phyloP scores from a whole-genome alignment of 495 filamentous ascomycete genomes.

The Penicillium goetzii region DNA sequence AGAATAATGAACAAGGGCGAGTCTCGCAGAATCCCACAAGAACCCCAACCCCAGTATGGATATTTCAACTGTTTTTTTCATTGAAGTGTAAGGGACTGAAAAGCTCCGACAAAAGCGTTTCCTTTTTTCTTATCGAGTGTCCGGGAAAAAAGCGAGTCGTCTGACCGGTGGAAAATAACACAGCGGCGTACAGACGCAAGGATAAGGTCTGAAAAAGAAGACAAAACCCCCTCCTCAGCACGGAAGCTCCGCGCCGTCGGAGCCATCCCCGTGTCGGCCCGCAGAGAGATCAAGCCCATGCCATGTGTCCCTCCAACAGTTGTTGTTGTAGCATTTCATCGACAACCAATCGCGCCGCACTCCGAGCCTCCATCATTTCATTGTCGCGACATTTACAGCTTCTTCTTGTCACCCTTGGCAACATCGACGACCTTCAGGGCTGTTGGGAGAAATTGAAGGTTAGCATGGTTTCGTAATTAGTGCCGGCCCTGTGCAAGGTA shows the following conservation, averaged over 20 bases:
- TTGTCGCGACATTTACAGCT: slow-evolving; percentile 48
- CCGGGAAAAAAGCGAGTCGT: slow-evolving; percentile 47
- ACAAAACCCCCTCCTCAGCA: slow-evolving; percentile 9
- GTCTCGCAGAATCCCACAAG: slow-evolving; percentile 5
- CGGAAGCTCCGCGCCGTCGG: slow-evolving; percentile 15
- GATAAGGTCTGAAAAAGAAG: slow-evolving; percentile 18
- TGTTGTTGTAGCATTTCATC: slow-evolving; percentile 36
- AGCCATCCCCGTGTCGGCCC: slow-evolving; percentile 42
- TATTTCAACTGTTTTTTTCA: slow-evolving; percentile 53
- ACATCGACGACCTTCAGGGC: slow-evolving; percentile 77
- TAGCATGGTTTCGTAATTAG: background rate
- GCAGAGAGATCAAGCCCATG: slow-evolving; percentile 38
- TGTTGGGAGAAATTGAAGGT: slow-evolving; percentile 35
- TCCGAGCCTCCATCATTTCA: slow-evolving; percentile 38
- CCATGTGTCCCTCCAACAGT: slow-evolving; percentile 37
- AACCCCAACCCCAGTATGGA: slow-evolving; percentile 25
- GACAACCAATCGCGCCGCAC: slow-evolving; percentile 37
- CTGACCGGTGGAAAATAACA: slow-evolving; percentile 33
- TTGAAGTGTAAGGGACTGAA: slow-evolving; percentile 41
- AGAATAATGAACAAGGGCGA: slow-evolving; percentile 18
- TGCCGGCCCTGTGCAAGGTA: background rate
- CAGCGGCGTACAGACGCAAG: slow-evolving; percentile 38
- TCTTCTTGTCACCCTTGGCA: slow-evolving; percentile 74
- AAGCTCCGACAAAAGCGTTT: slow-evolving; percentile 43
- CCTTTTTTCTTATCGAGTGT: slow-evolving; percentile 30